Percentiles rank a stretch among this genome's conserved stretches.
Evolutionary conservation across 2,329 filamentous ascomycete genomes (phyloP).

Genomic region (Aureobasidium melanogenum): DNA sequence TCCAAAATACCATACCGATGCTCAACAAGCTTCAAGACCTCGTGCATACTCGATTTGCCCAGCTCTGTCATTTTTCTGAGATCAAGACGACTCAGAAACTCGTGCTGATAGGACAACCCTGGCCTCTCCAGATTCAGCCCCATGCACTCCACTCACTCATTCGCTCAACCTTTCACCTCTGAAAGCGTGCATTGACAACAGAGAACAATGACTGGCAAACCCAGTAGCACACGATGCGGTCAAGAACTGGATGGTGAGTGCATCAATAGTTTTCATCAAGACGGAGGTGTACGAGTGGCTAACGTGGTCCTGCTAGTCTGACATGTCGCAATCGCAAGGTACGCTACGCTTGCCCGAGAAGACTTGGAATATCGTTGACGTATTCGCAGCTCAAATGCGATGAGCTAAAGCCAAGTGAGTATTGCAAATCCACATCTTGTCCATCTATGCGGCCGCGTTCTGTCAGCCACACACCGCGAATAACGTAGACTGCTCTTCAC

Average conservation of each 20-base stretch:
- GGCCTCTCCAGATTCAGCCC: not conserved
- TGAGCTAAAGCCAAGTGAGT: constrained; percentile 46
- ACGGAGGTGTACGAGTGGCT: not conserved
- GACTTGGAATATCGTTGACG: constrained; percentile 5
- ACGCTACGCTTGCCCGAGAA: not conserved
- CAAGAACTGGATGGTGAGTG: constrained; percentile 27
- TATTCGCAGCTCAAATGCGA: constrained; percentile 51
- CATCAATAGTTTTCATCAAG: not conserved
- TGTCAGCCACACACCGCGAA: not conserved
- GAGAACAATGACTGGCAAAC: not conserved
- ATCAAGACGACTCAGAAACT: not conserved
- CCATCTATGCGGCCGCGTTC: not conserved
- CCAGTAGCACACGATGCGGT: constrained; percentile 15
- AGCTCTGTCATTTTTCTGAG: no score
- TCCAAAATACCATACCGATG: not conserved
- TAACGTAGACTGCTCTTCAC: not conserved
- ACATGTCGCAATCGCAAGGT: constrained; percentile 28
- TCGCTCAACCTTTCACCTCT: not conserved
- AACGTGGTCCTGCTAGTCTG: constrained; percentile 18
- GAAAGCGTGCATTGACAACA: not conserved
- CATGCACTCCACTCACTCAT: not conserved
- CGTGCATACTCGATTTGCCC: not conserved
- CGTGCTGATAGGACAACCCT: not conserved
- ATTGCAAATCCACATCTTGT: not conserved
- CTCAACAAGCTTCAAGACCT: no score